Base-by-base conservation (phyloP, 2,329 filamentous ascomycete species). In the Sporothrix euskadiensis region DNA sequence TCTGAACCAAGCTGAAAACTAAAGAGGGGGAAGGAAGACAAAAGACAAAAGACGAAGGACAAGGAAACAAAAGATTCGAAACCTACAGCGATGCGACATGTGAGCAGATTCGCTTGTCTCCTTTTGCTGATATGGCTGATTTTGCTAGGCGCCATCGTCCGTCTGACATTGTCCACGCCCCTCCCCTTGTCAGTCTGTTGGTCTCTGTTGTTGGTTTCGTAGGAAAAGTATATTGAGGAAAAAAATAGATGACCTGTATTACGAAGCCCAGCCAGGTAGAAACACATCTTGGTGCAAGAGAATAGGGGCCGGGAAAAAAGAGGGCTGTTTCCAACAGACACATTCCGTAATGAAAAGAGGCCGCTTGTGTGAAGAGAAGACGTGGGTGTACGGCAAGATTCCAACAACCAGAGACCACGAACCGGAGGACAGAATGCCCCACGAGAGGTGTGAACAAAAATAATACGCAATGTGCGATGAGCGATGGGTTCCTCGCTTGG, bases 281-380 rank as follows among this genome's bases (percentile, higher is more conserved):
- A 39, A 3, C 1, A 39, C 57, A n/a, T 65, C n/a, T 35, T 59
- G 61, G 35, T 47, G 39, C 61, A 47, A 47, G 39, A 65, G 16
- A 22, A 68, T 26, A 68, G 44, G 16, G 47, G 66, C 47, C 49
- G 52, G 10, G 49, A 30, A 7, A 57, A 19, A 30, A 44, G 30
- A 69, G 30, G 19, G 1, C 10, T 70, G 52, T 59, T 70, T 57
- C 52, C 68, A 70, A 70, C 68, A 70, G 52, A 59, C 68, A 57
- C 52, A 47, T 70, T 14, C 68, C 68, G 68, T 57, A 70, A 70
- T 70, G 68, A 70, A 70, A 70, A 35, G 68, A 70, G 68, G 49
- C 44, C 12, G 68, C 52, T 12, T 10, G 9, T 47, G 32, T 26
- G 32, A 26, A 39, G 10, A 44, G 8, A 12, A 8, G 30, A 39